Percentiles rank a stretch among this genome's conserved stretches.
phyloP scores from a whole-genome alignment of 169 alveolate genomes.

The Besnoitia besnoiti region DNA sequence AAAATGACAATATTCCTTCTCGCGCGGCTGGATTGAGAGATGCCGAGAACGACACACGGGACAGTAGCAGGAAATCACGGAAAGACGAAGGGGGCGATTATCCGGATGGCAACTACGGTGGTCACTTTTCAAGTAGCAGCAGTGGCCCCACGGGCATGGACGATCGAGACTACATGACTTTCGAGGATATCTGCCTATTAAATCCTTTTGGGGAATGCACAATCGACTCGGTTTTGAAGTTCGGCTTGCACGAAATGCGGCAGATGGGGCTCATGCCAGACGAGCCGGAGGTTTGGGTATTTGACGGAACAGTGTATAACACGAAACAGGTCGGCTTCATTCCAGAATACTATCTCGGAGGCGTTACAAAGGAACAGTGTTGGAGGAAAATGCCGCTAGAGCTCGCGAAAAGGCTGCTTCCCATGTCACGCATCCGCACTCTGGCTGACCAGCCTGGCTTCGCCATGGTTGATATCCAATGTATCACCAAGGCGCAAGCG shows the following conservation, averaged over 20 bases:
- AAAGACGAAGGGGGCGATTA: neutral
- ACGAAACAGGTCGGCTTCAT: conserved; percentile 75
- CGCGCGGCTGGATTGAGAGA: neutral
- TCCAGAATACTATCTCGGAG: conserved; percentile 78
- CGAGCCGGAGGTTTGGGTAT: conserved; percentile 77
- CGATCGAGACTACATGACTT: conserved; percentile 72
- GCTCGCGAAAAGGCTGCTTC: conserved; percentile 67
- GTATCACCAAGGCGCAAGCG: conserved; percentile 74
- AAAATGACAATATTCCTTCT: conserved; percentile 42
- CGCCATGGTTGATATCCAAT: conserved; percentile 74
- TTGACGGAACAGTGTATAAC: conserved; percentile 78
- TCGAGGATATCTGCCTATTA: conserved; percentile 74
- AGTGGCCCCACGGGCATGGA: conserved; percentile 57
- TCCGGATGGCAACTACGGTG: neutral
- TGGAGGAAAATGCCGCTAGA: conserved; percentile 74
- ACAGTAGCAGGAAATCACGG: neutral
- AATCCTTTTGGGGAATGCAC: conserved; percentile 77
- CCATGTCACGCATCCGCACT: conserved; percentile 63
- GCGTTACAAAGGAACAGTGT: conserved; percentile 71
- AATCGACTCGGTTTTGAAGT: conserved; percentile 71
- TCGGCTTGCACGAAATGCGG: conserved; percentile 74
- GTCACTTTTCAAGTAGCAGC: neutral
- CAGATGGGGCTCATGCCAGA: conserved; percentile 65
- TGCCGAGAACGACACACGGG: neutral
- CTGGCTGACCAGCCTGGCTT: conserved; percentile 69